These are phyloP conservation scores for Aphanomyces stellatus DNA, from an alignment of 352 stramenopile species.

Conservation along the genomic window DNA sequence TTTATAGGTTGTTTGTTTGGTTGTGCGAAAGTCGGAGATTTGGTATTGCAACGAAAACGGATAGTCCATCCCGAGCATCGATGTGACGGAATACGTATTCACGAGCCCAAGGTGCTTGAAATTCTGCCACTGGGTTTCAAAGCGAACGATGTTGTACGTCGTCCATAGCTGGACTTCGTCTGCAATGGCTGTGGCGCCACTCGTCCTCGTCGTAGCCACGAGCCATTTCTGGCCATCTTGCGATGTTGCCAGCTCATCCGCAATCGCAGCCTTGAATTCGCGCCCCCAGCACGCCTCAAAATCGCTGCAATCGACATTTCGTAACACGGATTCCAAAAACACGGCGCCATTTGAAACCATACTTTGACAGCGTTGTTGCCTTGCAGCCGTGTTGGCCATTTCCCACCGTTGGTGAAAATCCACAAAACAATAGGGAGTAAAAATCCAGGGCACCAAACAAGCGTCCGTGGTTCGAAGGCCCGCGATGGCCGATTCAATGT, in stretches of 20 bases:
- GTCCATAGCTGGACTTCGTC: constrained; percentile 1
- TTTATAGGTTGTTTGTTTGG: not conserved
- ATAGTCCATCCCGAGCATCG: not conserved
- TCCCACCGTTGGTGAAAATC: constrained; percentile 6
- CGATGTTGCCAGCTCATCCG: not conserved
- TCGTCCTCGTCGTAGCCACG: not conserved
- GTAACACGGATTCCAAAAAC: not conserved
- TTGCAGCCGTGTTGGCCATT: not conserved
- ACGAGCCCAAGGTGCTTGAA: constrained; percentile 13
- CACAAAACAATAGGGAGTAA: constrained; percentile 8
- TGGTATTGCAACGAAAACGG: not conserved
- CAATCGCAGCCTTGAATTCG: not conserved
- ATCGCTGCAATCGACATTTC: not conserved
- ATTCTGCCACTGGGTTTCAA: constrained; percentile 16
- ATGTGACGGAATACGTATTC: not conserved
- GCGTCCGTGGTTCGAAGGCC: constrained; percentile 2
- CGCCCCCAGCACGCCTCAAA: not conserved
- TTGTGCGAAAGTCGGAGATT: not conserved
- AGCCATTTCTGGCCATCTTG: not conserved
- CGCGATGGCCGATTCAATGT: not conserved
- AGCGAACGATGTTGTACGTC: not conserved
- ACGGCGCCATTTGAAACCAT: not conserved
- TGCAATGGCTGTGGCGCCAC: not conserved
- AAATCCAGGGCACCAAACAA: constrained; percentile 11
- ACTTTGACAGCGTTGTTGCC: constrained; percentile 1